Percentiles rank a stretch among this genome's conserved stretches.
Conservation (phyloP, 805 yeast species). For the Kazachstania martiniae region DNA sequence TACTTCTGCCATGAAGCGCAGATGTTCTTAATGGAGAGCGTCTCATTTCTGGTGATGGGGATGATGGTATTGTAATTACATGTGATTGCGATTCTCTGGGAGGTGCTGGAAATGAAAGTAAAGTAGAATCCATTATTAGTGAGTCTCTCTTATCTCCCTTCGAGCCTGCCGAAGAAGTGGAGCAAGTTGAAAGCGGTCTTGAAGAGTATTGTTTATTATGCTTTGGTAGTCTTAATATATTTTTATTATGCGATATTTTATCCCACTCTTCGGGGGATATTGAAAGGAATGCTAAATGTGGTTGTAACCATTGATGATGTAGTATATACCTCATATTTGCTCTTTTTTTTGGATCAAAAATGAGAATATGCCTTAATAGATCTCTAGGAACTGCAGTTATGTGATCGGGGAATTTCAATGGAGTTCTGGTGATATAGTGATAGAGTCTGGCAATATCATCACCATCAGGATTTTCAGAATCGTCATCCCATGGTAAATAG, state of each 20-base stretch:
- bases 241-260: conserved; percentile 20
- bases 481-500: conserved; percentile 95
- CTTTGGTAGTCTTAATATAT: conserved; percentile 8
- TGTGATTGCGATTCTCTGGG: conserved; percentile 61
- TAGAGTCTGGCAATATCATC: conserved; percentile 83
- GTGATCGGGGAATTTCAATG: conserved; percentile 91
- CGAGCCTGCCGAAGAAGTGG: conserved; percentile 32
- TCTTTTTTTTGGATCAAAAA: conserved; percentile 74
- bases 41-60: conserved; percentile 22
- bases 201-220: conserved; percentile 4
- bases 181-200: conserved; percentile 24
- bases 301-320: conserved; percentile 78
- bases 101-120: conserved; percentile 44
- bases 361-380: conserved; percentile 68
- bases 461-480: conserved; percentile 92
- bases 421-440: conserved; percentile 82
- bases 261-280: conserved; percentile 94
- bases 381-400: conserved; percentile 87
- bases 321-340: conserved; percentile 59
- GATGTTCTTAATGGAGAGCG: neutral
- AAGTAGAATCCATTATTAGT: conserved; percentile 24
- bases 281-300: conserved; percentile 75
- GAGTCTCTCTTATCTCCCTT: conserved; percentile 32
- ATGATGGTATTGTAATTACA: conserved; percentile 39
- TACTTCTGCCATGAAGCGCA: conserved; percentile 27